Base-by-base conservation (phyloP, 2,329 filamentous ascomycete species). In the Parastagonospora nodorum region DNA sequence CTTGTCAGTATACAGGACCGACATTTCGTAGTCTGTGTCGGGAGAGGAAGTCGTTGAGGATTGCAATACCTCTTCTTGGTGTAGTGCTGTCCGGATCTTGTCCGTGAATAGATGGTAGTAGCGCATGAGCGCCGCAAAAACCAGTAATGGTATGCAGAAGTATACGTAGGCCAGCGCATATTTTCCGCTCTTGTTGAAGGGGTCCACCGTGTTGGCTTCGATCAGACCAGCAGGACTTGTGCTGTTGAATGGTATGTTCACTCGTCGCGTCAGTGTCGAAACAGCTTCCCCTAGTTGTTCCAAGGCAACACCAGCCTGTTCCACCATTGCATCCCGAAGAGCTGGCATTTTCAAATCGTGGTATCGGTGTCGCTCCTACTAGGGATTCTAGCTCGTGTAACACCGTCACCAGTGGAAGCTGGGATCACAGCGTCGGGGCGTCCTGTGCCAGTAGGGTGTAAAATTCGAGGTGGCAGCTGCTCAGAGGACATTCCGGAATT, bases 31-130 rank as follows among this genome's bases (percentile, higher is more conserved):
- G 63, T 87, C 84, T 55, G 79, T 80, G 43, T 81, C 78, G 15
- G 81, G 81, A 49, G 82, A 82, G 30, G 78, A 78, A 15, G 75
- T 76, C 60, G 74, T 82, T 69, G 84, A 86, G 63, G 87, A 82
- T 63, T 86, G 82, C 67, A 89, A 82, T 63, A 90, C 81, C 69
- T 90, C 86, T 68, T 94, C 87, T 76, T 95, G 93, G 77, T 94
- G 90, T 53, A 94, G 84, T 56, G 91, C 92, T 61, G 92, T 89
- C 60, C 92, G 85, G 60, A 96, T 90, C 77, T 94, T 95, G 78
- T 97, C 92, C 63, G 92, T 91, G 88, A 91, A 96, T 61, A 88
- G 87, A 74, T 96, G 89, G 80, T 92, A 96, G 68, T 89, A 81
- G 60, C 91, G 86, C 68, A 93, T 79, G 9, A 88, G 66, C 9